Base-by-base conservation (phyloP, 2,329 filamentous ascomycete species). In the Fusarium nisikadoi region DNA sequence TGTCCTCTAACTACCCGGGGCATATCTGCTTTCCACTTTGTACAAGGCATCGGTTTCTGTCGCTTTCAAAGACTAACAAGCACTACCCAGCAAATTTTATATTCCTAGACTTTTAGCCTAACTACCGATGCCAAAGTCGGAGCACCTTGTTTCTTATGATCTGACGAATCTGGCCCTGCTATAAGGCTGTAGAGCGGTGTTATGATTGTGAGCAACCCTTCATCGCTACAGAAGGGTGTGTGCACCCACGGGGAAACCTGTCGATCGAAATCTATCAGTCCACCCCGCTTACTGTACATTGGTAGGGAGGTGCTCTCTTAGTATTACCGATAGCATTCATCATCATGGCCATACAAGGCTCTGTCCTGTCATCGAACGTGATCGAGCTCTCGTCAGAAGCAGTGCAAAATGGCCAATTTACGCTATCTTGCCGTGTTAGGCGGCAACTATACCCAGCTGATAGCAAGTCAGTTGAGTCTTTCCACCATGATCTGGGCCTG, bases 351-450 rank as follows among this genome's bases (percentile, higher is more conserved):
- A 33, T 68, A 62, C 64, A 63, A 74, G 68, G 68, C 73, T 75
- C 56, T 58, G 33, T 45, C 42, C 49, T 56, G 50, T 60, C 60
- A 52, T 70, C 59, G 39, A 35, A 36, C 59, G 68, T 38, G 60
- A 41, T 46, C 50, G 36, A 43, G 53, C 41, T 54, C 43, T 57
- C 38, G 35, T 42, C 50, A 45, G 42, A 55, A 38, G 29, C 33
- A 60, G 36, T 39, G 52, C 29, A 35, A 49, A 43, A 35, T 60
- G 41, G 43, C 33, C 25, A 38, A 50, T 20, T 33, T 45, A 53
- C 60, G 65, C 47, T 56, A 56, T 53, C 54, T 42, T 72, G 41
- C 74, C 64, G 61, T 41, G 68, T 73, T 70, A 54, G 74, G 74
- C 61, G 53, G 61, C 54, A 52, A 49, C 62, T 65, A 73, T 61